These are phyloP conservation scores for Trichocladium antarcticum DNA, from an alignment of 495 filamentous ascomycete species.

Conservation along the genomic window DNA sequence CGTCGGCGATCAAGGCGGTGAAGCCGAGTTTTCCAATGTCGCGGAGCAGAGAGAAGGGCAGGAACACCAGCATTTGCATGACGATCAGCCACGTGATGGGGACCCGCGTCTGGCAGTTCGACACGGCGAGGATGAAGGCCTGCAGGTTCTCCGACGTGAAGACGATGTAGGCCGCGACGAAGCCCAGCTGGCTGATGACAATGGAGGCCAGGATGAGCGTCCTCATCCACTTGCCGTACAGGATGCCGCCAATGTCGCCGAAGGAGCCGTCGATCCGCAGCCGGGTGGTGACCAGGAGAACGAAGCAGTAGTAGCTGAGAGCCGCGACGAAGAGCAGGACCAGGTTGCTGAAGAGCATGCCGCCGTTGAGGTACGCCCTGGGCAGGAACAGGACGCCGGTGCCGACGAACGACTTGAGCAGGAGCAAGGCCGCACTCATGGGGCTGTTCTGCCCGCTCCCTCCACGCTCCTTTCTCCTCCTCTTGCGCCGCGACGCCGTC, in stretches of 20 bases:
- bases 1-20: slow-evolving; percentile 82
- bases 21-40: slow-evolving; percentile 92
- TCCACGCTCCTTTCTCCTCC: slow-evolving; percentile 59
- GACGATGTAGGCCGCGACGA: slow-evolving; percentile 95
- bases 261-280: slow-evolving; percentile 78
- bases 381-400: slow-evolving; percentile 96
- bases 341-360: slow-evolving; percentile 91
- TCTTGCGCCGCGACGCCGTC: slow-evolving; percentile 56
- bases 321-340: slow-evolving; percentile 73
- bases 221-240: slow-evolving; percentile 88
- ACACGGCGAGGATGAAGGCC: slow-evolving; percentile 77
- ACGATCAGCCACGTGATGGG: slow-evolving; percentile 81
- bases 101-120: slow-evolving; percentile 67
- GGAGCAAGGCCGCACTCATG: slow-evolving; percentile 62
- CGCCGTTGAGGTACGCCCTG: slow-evolving; percentile 83
- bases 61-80: slow-evolving; percentile 84
- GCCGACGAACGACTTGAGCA: slow-evolving; percentile 94
- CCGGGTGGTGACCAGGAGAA: slow-evolving; percentile 77
- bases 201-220: slow-evolving; percentile 79
- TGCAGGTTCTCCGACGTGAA: slow-evolving; percentile 94
- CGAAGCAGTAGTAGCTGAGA: slow-evolving; percentile 92
- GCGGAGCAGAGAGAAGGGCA: slow-evolving; percentile 83
- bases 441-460: slow-evolving; percentile 60
- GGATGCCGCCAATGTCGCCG: slow-evolving; percentile 84
- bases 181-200: slow-evolving; percentile 87